These are phyloP conservation scores for Exophiala alcalophila DNA, from an alignment of 2,329 filamentous ascomycete species.

Conservation along the genomic window DNA sequence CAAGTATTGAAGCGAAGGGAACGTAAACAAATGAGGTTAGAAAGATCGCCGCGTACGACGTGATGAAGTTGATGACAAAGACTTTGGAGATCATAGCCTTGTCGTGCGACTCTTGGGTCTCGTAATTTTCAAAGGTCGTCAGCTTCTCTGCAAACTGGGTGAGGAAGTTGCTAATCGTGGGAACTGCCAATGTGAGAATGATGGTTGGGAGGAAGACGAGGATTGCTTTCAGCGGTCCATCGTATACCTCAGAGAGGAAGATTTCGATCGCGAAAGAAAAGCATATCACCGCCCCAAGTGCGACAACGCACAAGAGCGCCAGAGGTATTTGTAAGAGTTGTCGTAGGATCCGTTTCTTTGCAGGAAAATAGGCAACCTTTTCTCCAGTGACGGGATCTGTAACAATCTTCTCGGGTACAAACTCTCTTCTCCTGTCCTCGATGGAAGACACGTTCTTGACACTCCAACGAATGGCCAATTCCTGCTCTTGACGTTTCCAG, in stretches of 20 bases:
- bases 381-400: slow-evolving; percentile 82
- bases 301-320: slow-evolving; percentile 66
- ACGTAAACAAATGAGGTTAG: slow-evolving; percentile 93
- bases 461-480: slow-evolving; percentile 83
- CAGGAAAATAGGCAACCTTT: slow-evolving; percentile 70
- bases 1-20: slow-evolving; percentile 78
- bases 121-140: slow-evolving; percentile 86
- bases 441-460: slow-evolving; percentile 80
- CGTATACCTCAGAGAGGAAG: slow-evolving; percentile 91
- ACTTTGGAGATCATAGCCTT: slow-evolving; percentile 86
- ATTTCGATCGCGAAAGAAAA: slow-evolving; percentile 90
- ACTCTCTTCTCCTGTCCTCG: slow-evolving; percentile 73
- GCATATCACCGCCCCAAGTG: slow-evolving; percentile 78
- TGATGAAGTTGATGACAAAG: slow-evolving; percentile 95
- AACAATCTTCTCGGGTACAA: slow-evolving; percentile 72
- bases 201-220: slow-evolving; percentile 86
- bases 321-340: slow-evolving; percentile 85
- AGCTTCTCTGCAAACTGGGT: slow-evolving; percentile 73
- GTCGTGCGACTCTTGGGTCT: slow-evolving; percentile 79
- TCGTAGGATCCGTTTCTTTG: slow-evolving; percentile 68
- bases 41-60: slow-evolving; percentile 87
- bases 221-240: slow-evolving; percentile 80
- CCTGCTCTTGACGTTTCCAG: slow-evolving; percentile 90
- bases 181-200: slow-evolving; percentile 77
- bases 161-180: slow-evolving; percentile 71